These are phyloP conservation scores for Aspergillus flavus DNA, from an alignment of 2,329 filamentous ascomycete species.

Conservation along the genomic window DNA sequence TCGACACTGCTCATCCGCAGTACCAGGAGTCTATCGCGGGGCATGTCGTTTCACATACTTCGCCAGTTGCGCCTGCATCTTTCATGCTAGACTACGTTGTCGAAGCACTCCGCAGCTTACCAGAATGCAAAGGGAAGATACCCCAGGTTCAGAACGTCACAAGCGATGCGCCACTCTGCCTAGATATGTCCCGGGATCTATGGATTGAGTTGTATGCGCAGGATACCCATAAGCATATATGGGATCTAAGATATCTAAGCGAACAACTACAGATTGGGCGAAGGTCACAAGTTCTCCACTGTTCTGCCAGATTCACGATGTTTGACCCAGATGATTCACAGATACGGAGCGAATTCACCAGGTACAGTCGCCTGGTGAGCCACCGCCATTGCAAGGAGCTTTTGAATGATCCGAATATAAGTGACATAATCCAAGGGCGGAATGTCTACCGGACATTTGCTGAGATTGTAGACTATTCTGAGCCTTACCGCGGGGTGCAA, in stretches of 20 bases:
- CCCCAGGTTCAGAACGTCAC: conserved; percentile 17
- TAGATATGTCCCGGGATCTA: conserved; percentile 14
- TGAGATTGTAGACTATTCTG: conserved; percentile 23
- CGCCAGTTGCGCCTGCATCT: conserved; percentile 21
- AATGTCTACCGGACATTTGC: conserved; percentile 23
- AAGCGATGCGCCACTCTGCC: conserved; percentile 21
- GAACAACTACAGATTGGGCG: background rate
- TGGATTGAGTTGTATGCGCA: conserved; percentile 14
- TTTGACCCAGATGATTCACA: background rate
- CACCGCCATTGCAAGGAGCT: conserved; percentile 20
- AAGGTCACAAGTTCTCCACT: conserved; percentile 16
- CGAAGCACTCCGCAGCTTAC: conserved; percentile 18
- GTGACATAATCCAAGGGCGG: conserved; percentile 26
- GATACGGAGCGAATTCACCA: conserved; percentile 16
- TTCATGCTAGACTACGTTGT: conserved; percentile 20
- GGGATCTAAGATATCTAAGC: conserved; percentile 17
- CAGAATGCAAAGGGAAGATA: conserved; percentile 13
- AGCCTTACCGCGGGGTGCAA: conserved; percentile 18
- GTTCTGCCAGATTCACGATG: conserved; percentile 14
- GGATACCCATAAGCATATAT: conserved; percentile 6
- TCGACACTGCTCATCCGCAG: conserved; percentile 17
- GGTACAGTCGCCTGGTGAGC: conserved; percentile 17
- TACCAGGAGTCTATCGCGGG: conserved; percentile 18
- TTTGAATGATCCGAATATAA: conserved; percentile 21
- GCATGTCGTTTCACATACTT: conserved; percentile 19